Base-by-base conservation (phyloP, 345 rosid species). In the Brassica nigra region DNA sequence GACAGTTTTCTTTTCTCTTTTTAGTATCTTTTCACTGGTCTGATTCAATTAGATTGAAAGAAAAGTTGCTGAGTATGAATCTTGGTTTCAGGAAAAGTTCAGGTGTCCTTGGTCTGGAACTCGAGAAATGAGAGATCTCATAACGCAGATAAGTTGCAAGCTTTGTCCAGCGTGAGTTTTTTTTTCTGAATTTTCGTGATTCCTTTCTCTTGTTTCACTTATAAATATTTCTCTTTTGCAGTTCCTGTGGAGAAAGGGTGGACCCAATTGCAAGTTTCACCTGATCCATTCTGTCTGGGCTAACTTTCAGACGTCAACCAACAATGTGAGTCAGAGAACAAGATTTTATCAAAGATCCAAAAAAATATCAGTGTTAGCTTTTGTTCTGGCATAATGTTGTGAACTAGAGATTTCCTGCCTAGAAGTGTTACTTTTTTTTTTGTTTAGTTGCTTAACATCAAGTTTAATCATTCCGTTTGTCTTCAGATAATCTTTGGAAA, bases 201-300 rank as follows among this genome's bases (percentile, higher is more conserved):
- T 76, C 20, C 33, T 36, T 65, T 55, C 0, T 11, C n/a, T 4
- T 65, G 62, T 8, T 42, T 39, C 2, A 3, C 4, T 63, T 4
- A 1, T 63, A 55, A 11, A 7, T 37, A 8, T 36, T 27, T 83
- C 15, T 59, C 30, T 5, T 83, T 55, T 81, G 78, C 88, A 95
- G 99, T 95, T 88, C 78, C 74, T 95, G 59, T 91, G 95, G 97
- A 91, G 91, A 86, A 87, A 87, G 75, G 95, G 94, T 73, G 99
- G 97, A 23, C 86, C 89, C 57, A 88, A 87, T 80, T 84, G 87
- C 83, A 76, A 86, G 30, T 81, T 74, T 64, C 86, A 83, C 68
- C 65, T 91, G 18, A 82, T 92, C 77, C 99, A 92, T 85, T 91
- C 99, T 62, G 91, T 95, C 7, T 95, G 99, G 99, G 99, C 91